A percentile compares a stretch with the other conserved stretches of the same genome.
These are phyloP conservation scores for Seiridium cupressi DNA, from an alignment of 2,329 filamentous ascomycete genomes.

Conservation along the genomic window DNA sequence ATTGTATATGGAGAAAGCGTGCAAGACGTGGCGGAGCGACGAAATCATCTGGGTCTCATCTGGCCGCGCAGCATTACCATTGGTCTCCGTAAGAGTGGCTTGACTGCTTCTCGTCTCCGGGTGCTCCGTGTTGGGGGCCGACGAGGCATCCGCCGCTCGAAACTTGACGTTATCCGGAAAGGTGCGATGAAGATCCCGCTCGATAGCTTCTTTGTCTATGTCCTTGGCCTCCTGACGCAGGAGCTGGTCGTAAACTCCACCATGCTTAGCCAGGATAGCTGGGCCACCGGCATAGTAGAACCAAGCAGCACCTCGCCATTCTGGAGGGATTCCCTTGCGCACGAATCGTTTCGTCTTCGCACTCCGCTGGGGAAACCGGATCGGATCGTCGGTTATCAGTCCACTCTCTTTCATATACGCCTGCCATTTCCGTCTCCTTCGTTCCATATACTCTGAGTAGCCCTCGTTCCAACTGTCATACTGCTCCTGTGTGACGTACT, in stretches of 20 bases:
- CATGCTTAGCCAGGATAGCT: slow-evolving; percentile 71
- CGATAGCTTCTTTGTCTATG: slow-evolving; percentile 84
- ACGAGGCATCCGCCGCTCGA: slow-evolving; percentile 54
- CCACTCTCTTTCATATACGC: slow-evolving; percentile 74
- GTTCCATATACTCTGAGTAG: slow-evolving; percentile 73
- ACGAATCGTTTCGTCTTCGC: slow-evolving; percentile 87
- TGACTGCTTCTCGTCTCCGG: slow-evolving; percentile 33
- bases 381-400: slow-evolving; percentile 68
- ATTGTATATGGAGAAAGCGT: slow-evolving; percentile 88
- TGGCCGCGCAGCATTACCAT: slow-evolving; percentile 24
- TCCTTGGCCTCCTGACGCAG: slow-evolving; percentile 63
- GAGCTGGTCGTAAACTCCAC: slow-evolving; percentile 73
- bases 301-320: slow-evolving; percentile 95
- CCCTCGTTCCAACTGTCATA: slow-evolving; percentile 79
- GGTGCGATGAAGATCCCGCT: slow-evolving; percentile 88
- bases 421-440: slow-evolving; percentile 80
- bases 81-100: slow-evolving; percentile 31
- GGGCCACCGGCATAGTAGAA: slow-evolving; percentile 94
- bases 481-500: slow-evolving; percentile 72
- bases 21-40: slow-evolving; percentile 79
- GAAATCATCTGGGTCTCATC: slow-evolving; percentile 75
- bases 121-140: slow-evolving; percentile 29
- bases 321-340: slow-evolving; percentile 88
- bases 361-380: slow-evolving; percentile 75
- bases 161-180: slow-evolving; percentile 94